Evolutionary conservation across 202 grass and related monocot species (phyloP).

Genomic region (Dendrocalamus latiflorus): DNA sequence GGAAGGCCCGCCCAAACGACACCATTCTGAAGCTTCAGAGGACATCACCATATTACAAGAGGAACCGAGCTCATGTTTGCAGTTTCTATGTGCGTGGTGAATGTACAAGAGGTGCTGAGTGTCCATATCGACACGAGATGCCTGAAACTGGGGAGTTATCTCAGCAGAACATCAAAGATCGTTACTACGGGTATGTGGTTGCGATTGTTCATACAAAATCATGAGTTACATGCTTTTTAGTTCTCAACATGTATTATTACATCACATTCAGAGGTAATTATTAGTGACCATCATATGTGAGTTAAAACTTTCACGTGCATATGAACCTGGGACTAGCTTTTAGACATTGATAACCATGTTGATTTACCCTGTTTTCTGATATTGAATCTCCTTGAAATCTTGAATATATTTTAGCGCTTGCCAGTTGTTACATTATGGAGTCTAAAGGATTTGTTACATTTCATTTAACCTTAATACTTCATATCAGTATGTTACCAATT

Average conservation of each 20-base stretch:
- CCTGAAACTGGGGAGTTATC: conserved; percentile 97
- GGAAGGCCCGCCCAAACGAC: conserved; percentile 78
- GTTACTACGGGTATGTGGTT: conserved; percentile 88
- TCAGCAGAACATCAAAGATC: conserved; percentile 98
- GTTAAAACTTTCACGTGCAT: background rate
- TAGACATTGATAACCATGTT: background rate
- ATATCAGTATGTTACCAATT: background rate
- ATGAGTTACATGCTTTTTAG: conserved; percentile 1
- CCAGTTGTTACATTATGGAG: background rate
- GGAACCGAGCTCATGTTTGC: conserved; percentile 92
- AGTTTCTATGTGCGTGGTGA: conserved; percentile 97
- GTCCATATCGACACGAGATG: conserved; percentile 98
- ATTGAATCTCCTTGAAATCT: background rate
- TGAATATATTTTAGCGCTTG: background rate
- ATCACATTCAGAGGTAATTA: background rate
- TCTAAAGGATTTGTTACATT: background rate
- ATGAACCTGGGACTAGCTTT: background rate
- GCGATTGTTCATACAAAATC: background rate
- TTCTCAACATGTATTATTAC: background rate
- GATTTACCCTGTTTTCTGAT: background rate
- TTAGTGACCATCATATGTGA: background rate
- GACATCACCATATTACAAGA: conserved; percentile 94
- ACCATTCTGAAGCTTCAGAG: conserved; percentile 98
- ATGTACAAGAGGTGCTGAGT: conserved; percentile 94
- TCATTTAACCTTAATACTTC: background rate